Evolutionary conservation across 352 stramenopile species (phyloP).

Genomic region (Lagenidium giganteum): DNA sequence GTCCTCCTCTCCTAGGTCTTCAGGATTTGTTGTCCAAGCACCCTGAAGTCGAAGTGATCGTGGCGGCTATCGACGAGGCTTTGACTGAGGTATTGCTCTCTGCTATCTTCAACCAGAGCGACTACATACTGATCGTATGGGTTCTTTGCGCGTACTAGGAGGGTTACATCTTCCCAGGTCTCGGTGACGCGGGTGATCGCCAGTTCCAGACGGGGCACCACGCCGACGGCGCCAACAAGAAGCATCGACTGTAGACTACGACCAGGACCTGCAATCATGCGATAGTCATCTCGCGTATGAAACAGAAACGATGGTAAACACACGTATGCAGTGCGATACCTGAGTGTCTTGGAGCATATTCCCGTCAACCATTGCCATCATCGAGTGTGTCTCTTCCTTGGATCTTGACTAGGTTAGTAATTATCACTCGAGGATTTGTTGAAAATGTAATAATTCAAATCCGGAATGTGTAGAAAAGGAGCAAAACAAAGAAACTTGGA

Average conservation of each 20-base stretch:
- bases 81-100: slow-evolving; percentile 49
- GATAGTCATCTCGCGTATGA: slow-evolving; percentile 7
- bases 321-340: no score
- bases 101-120: background rate
- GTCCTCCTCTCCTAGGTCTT: slow-evolving; percentile 27
- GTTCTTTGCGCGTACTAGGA: slow-evolving; percentile 26
- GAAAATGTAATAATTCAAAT: no score
- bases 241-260: slow-evolving; percentile 41
- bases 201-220: slow-evolving; percentile 76
- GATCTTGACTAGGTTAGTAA: no score
- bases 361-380: no score
- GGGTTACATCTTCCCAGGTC: slow-evolving; percentile 75
- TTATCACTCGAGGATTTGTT: no score
- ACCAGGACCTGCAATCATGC: background rate
- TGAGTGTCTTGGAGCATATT: no score
- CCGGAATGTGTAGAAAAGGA: no score
- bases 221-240: slow-evolving; percentile 41
- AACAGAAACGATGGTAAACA: slow-evolving; percentile 11
- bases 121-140: background rate
- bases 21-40: slow-evolving; percentile 77
- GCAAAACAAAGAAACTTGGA: background rate
- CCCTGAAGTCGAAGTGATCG: slow-evolving; percentile 71
- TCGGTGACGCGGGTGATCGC: slow-evolving; percentile 79
- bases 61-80: slow-evolving; percentile 70
- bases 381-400: no score